These are phyloP conservation scores for Neofusicoccum cordaticola DNA, from an alignment of 2,329 filamentous ascomycete genomes.

Conservation along the genomic window DNA sequence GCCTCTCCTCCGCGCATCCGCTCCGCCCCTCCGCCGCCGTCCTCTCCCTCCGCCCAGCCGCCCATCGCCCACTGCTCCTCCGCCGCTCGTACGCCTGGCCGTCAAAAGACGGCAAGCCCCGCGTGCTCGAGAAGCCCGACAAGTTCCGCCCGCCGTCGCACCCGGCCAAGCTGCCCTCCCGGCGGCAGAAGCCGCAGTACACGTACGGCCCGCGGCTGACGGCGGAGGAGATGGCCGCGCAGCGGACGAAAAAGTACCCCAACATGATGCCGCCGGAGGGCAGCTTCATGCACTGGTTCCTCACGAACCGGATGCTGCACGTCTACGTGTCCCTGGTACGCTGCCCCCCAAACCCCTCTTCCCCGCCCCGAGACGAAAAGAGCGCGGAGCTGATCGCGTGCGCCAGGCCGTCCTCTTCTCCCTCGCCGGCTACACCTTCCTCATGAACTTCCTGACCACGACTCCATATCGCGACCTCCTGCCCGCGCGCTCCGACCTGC, in stretches of 20 bases:
- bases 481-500: conserved; percentile 66
- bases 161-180: conserved; percentile 63
- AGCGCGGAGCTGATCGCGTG: no score
- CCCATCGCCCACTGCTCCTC: conserved; percentile 24
- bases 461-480: conserved; percentile 80
- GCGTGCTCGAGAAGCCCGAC: conserved; percentile 73
- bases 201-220: conserved; percentile 74
- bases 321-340: conserved; percentile 78
- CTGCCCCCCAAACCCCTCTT: conserved; percentile 3
- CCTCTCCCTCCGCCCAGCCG: conserved; percentile 19
- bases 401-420: conserved; percentile 62
- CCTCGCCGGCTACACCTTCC: conserved; percentile 70
- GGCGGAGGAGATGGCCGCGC: conserved; percentile 62
- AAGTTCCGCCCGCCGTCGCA: conserved; percentile 93
- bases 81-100: conserved; percentile 24
- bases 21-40: conserved; percentile 19
- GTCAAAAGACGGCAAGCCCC: conserved; percentile 50
- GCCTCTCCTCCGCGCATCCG: conserved; percentile 22
- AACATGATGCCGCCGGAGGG: conserved; percentile 84
- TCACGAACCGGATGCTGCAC: conserved; percentile 74
- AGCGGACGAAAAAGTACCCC: conserved; percentile 73
- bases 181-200: conserved; percentile 53
- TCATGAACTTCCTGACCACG: conserved; percentile 72
- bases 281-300: conserved; percentile 79
- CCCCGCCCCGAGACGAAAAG: no score